These are phyloP conservation scores for Solanum clarkiae DNA, from an alignment of 257 asterid genomes.

Conservation along the genomic window DNA sequence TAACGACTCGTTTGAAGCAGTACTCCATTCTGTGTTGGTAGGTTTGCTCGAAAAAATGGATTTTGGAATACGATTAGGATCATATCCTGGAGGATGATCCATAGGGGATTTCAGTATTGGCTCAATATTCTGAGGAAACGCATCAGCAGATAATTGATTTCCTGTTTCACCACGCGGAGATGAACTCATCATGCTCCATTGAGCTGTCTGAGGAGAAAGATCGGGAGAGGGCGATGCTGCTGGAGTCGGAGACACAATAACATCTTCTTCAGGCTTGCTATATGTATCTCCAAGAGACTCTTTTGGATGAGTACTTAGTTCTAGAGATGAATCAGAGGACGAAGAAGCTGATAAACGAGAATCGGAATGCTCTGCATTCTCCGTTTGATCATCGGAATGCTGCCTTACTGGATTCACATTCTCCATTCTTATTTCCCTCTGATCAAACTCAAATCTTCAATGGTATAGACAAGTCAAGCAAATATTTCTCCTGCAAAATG, in stretches of 20 bases:
- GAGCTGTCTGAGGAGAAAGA: conserved; percentile 1
- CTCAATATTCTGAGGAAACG: background rate
- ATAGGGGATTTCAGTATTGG: conserved; percentile 22
- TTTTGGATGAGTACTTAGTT: background rate
- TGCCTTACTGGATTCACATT: background rate
- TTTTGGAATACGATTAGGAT: conserved; percentile 49
- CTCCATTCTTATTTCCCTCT: background rate
- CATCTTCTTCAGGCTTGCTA: conserved; percentile 9
- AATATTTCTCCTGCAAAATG: background rate
- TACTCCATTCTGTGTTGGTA: conserved; percentile 57
- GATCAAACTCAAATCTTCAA: background rate
- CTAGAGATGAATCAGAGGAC: conserved; percentile 12
- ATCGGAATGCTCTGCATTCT: background rate
- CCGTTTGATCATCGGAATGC: background rate
- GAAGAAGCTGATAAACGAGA: conserved; percentile 12
- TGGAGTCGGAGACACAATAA: background rate
- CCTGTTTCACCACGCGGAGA: conserved; percentile 1
- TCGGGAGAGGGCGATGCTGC: background rate
- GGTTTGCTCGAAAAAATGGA: conserved; percentile 28
- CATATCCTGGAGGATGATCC: conserved; percentile 26
- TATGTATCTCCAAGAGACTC: background rate
- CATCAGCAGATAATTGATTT: background rate
- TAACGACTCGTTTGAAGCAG: conserved; percentile 62
- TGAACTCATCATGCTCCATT: conserved; percentile 21
- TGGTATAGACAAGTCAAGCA: background rate